Conservation (phyloP, 768 basidiomycete species). For the Agrocybe praecox region DNA sequence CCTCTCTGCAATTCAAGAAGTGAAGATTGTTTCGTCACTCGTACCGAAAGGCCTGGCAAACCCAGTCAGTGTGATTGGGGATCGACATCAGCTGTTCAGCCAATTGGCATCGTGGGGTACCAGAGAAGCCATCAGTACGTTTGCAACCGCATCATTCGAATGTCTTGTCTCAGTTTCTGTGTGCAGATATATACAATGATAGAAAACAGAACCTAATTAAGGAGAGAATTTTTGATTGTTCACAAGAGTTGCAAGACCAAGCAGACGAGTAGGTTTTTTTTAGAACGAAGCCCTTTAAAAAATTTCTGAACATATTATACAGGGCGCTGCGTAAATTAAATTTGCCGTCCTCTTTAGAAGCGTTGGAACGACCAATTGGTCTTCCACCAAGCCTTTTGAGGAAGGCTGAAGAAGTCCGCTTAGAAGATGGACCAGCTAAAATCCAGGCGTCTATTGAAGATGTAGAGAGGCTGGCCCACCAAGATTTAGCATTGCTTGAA, state of each 20-base stretch:
- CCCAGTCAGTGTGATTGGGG: conserved; percentile 54
- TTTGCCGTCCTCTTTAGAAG: conserved; percentile 86
- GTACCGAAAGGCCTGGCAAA: conserved; percentile 60
- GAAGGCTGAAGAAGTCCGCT: conserved; percentile 83
- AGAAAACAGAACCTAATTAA: conserved; percentile 71
- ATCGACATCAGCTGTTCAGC: conserved; percentile 66
- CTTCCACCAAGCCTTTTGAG: conserved; percentile 86
- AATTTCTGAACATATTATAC: conserved; percentile 3
- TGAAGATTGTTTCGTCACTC: conserved; percentile 63
- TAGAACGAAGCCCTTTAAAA: not conserved
- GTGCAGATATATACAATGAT: conserved; percentile 78
- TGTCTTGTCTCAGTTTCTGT: not conserved
- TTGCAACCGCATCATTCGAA: not conserved
- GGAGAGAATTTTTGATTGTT: conserved; percentile 63
- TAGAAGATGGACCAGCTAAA: conserved; percentile 72
- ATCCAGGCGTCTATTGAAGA: conserved; percentile 76
- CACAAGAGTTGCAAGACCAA: conserved; percentile 63
- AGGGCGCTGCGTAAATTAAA: conserved; percentile 73
- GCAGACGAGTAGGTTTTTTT: conserved; percentile 55
- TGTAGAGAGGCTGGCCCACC: conserved; percentile 64
- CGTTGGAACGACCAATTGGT: conserved; percentile 83
- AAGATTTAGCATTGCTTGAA: conserved; percentile 64
- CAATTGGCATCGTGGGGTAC: conserved; percentile 87
- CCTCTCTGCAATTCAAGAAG: conserved; percentile 64
- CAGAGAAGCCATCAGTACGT: conserved; percentile 82